Evolutionary conservation across 257 asterid species (phyloP).

Genomic region (Solanum clarkiae): DNA sequence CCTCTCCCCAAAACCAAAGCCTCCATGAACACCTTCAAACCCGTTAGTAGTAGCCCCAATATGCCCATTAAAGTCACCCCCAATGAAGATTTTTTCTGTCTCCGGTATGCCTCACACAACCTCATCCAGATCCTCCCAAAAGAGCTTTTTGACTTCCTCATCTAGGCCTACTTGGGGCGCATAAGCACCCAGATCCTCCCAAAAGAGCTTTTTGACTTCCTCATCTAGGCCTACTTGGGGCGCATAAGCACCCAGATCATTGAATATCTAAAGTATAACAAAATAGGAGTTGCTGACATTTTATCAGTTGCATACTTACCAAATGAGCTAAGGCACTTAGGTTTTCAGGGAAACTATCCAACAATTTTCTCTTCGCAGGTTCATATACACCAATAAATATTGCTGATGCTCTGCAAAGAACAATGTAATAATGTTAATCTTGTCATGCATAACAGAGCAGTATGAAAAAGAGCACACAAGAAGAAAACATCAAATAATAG

Average conservation of each 20-base stretch:
- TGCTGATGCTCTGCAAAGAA: constrained; percentile 54
- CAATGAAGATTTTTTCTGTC: too few relatives aligned
- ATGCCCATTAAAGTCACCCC: too few relatives aligned
- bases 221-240: too few relatives aligned
- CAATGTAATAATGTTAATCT: neutral
- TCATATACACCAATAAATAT: constrained; percentile 61
- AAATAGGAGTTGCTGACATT: neutral
- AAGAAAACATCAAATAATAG: neutral
- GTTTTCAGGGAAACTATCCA: constrained; percentile 40
- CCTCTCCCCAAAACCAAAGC: too few relatives aligned
- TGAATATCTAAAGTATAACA: neutral
- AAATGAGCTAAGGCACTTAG: constrained; percentile 57
- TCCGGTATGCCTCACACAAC: too few relatives aligned
- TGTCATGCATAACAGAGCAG: neutral
- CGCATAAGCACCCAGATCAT: neutral
- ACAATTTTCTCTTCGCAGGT: constrained; percentile 46
- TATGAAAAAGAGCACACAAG: neutral
- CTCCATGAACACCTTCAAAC: too few relatives aligned
- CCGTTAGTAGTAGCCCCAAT: too few relatives aligned
- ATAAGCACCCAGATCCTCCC: too few relatives aligned
- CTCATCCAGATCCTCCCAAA: too few relatives aligned
- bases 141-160: too few relatives aligned
- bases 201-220: too few relatives aligned
- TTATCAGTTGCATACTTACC: constrained; percentile 20
- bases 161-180: too few relatives aligned